Percentiles rank a stretch among this genome's conserved stretches.
These are phyloP conservation scores for Geotrichum europaeum DNA, from an alignment of 1,139 yeast genomes.

Conservation along the genomic window DNA sequence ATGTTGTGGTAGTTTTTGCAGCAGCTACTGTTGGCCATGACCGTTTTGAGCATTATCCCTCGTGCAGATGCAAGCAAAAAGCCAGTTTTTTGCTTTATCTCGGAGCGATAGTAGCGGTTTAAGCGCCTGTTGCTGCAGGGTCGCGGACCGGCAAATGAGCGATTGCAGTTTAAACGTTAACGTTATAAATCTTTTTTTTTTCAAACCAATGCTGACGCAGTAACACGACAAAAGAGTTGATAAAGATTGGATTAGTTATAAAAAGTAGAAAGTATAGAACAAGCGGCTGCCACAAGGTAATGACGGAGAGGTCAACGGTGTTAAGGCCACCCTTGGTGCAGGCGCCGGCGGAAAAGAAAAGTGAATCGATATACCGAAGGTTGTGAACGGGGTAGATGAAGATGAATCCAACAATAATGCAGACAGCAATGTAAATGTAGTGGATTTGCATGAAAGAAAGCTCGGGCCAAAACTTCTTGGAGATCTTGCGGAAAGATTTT, in stretches of 20 bases:
- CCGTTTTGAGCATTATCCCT: neutral
- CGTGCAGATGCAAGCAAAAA: neutral
- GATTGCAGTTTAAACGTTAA: conserved; percentile 73
- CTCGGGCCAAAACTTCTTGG: neutral
- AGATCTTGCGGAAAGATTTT: neutral
- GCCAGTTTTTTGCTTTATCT: neutral
- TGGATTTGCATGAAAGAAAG: conserved; percentile 7
- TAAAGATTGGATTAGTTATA: conserved; percentile 80
- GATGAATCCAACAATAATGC: conserved; percentile 55
- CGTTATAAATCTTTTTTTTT: conserved; percentile 75
- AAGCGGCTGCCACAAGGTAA: conserved; percentile 73
- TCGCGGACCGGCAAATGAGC: conserved; percentile 22
- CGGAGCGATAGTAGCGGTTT: neutral
- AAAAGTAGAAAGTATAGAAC: conserved; percentile 39
- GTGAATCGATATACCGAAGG: conserved; percentile 65
- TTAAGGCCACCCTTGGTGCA: conserved; percentile 91
- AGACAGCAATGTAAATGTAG: conserved; percentile 10
- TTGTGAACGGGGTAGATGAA: conserved; percentile 68
- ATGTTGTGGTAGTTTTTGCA: neutral
- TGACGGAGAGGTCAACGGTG: conserved; percentile 49
- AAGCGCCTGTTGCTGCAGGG: neutral
- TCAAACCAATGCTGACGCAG: conserved; percentile 48
- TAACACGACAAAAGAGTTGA: conserved; percentile 49
- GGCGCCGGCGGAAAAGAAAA: conserved; percentile 71
- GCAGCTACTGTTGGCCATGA: neutral